Base-by-base conservation (phyloP, 106 monocot genomes). In the Dendrobium chrysotoxum region DNA sequence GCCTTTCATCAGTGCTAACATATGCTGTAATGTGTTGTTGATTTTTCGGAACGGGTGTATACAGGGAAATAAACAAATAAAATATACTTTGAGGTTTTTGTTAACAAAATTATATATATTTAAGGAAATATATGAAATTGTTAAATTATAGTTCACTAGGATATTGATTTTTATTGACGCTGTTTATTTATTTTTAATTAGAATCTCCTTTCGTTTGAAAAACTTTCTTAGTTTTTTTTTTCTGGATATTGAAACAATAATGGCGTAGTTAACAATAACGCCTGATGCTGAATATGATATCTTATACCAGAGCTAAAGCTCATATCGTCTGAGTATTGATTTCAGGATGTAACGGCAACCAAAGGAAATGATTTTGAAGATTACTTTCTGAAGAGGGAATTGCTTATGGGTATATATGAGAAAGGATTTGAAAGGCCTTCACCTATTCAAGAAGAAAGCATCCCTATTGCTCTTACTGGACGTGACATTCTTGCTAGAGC, bases 301-400 rank as follows among this genome's bases (percentile, higher is more conserved):
- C 50, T 50, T 50, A 13, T 50, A 16, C 50, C 50, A 50, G 31
- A 50, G 13, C 50, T 2, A 13, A 13, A 50, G 16, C 75, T 42
- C 44, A 44, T 5, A n/a, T 40, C 44, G 9, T 42, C 28, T 12
- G 28, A 7, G 42, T 72, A 46, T 78, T 73, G 50, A 78, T 82
- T 85, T 15, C 81, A 96, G 96, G 96, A 96, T 86, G 96, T 96
- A 21, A 96, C 96, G 77, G 93, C 96, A 76, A 96, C 96, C 39
- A 96, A 96, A 78, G 96, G 96, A 75, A 96, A 96, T 86, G 96
- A 96, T 82, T 96, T 96, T 86, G 96, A 96, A 83, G 96, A 96
- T 78, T 96, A 96, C 67, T 96, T 96, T 87, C 75, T 96, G 74
- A 96, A 96, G 85, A 80, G 96, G 71, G 96, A 96, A 73, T 82